A percentile compares a stretch with the other conserved stretches of the same genome.
These are phyloP conservation scores for Rhodotorula sp. DNA, from an alignment of 1,284 basidiomycete genomes.

Conservation along the genomic window DNA sequence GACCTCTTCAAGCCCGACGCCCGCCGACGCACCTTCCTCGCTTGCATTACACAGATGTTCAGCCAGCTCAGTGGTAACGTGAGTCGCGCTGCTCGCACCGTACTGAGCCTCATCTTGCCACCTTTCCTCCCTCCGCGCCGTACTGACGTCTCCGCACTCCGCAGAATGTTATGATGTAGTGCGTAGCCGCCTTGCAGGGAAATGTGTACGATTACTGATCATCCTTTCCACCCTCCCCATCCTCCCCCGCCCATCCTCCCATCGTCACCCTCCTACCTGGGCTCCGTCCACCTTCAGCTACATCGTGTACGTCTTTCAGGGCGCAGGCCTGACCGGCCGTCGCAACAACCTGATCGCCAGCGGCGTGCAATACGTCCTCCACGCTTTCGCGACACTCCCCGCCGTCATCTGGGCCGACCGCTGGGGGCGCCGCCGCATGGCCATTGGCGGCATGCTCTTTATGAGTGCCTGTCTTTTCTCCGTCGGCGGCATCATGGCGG, in stretches of 20 bases:
- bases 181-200: background rate
- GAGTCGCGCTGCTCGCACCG: background rate
- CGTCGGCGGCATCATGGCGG: slow-evolving; percentile 70
- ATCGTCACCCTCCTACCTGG: too few relatives aligned
- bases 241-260: too few relatives aligned
- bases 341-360: slow-evolving; percentile 72
- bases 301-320: slow-evolving; percentile 51
- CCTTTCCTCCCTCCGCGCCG: background rate
- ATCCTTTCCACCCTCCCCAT: too few relatives aligned
- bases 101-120: too few relatives aligned
- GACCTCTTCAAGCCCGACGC: slow-evolving; percentile 66
- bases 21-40: slow-evolving; percentile 63
- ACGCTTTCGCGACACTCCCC: slow-evolving; percentile 55
- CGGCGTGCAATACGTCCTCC: slow-evolving; percentile 75
- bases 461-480: slow-evolving; percentile 72
- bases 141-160: background rate
- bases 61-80: slow-evolving; percentile 66
- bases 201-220: too few relatives aligned
- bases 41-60: slow-evolving; percentile 65
- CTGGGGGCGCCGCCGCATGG: slow-evolving; percentile 75
- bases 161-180: slow-evolving; percentile 6
- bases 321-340: slow-evolving; percentile 69
- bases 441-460: slow-evolving; percentile 62
- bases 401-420: slow-evolving; percentile 67
- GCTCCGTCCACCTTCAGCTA: background rate